Evolutionary conservation across 2,329 filamentous ascomycete species (phyloP).

Genomic region (Ophiostoma pallidulum): DNA sequence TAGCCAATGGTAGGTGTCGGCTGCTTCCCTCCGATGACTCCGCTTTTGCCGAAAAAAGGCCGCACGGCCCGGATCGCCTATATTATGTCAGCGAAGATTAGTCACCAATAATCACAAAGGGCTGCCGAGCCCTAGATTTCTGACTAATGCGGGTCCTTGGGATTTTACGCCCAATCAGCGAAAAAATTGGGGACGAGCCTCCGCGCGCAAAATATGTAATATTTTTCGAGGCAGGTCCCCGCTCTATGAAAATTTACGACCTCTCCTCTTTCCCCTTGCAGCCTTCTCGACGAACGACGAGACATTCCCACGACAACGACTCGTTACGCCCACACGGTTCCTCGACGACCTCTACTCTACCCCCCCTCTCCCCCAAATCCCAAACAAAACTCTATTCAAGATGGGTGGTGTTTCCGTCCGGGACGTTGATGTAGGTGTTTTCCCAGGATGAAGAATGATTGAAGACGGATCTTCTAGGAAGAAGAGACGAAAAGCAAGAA

Average conservation of each 20-base stretch:
- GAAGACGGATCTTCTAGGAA: constrained; percentile 3
- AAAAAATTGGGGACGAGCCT: too few relatives aligned
- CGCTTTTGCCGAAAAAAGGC: not conserved
- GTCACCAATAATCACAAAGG: too few relatives aligned
- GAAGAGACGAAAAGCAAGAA: constrained; percentile 1
- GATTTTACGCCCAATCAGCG: not conserved
- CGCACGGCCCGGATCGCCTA: too few relatives aligned
- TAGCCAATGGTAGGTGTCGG: constrained; percentile 7
- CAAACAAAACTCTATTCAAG: constrained; percentile 32
- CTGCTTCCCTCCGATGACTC: constrained; percentile 5
- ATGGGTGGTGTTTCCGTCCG: constrained; percentile 75
- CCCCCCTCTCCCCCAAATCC: constrained; percentile 1
- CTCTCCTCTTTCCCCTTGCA: not conserved
- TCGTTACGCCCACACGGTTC: not conserved
- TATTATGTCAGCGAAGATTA: too few relatives aligned
- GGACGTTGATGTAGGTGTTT: constrained; percentile 69
- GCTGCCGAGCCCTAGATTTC: constrained; percentile 6
- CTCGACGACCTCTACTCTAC: constrained; percentile 1
- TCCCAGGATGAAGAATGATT: constrained; percentile 15
- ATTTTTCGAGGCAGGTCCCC: constrained; percentile 1
- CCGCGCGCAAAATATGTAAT: not conserved
- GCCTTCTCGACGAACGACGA: too few relatives aligned
- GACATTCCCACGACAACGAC: constrained; percentile 11
- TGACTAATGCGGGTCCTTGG: not conserved
- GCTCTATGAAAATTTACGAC: constrained; percentile 1